Conservation (phyloP, 1,284 basidiomycete genomes). For the Amylostereum areolatum region DNA sequence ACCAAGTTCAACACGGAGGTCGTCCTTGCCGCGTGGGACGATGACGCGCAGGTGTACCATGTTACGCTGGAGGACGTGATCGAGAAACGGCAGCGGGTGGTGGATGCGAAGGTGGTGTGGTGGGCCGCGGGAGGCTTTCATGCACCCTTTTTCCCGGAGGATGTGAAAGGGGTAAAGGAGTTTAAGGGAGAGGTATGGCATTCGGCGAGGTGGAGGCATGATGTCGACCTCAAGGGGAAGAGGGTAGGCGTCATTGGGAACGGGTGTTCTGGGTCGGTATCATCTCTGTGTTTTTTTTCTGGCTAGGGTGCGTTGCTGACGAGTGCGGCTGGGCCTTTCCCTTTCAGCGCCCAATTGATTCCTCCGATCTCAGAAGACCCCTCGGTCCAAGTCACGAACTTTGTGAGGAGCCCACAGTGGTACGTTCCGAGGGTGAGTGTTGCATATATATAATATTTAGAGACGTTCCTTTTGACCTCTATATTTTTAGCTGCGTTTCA, state of each 20-base stretch:
- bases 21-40: slow-evolving; percentile 39
- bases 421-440: slow-evolving; percentile 35
- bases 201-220: slow-evolving; percentile 52
- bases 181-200: slow-evolving; percentile 52
- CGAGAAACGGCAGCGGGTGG: slow-evolving; percentile 22
- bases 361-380: slow-evolving; percentile 44
- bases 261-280: slow-evolving; percentile 51
- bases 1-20: slow-evolving; percentile 38
- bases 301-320: not conserved
- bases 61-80: slow-evolving; percentile 30
- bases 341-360: slow-evolving; percentile 45
- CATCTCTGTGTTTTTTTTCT: slow-evolving; percentile 11
- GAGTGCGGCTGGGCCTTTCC: not conserved
- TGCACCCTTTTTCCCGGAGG: slow-evolving; percentile 37
- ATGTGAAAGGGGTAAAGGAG: slow-evolving; percentile 35
- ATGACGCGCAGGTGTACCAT: slow-evolving; percentile 30
- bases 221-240: slow-evolving; percentile 46
- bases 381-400: slow-evolving; percentile 43
- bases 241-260: slow-evolving; percentile 59
- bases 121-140: slow-evolving; percentile 42
- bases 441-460: not conserved
- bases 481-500: slow-evolving; percentile 27
- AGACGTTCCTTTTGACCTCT: not conserved
- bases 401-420: slow-evolving; percentile 50
- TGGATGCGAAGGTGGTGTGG: slow-evolving; percentile 36